These are phyloP conservation scores for Suhomyces kilbournensis DNA, from an alignment of 805 yeast species.

Conservation along the genomic window DNA sequence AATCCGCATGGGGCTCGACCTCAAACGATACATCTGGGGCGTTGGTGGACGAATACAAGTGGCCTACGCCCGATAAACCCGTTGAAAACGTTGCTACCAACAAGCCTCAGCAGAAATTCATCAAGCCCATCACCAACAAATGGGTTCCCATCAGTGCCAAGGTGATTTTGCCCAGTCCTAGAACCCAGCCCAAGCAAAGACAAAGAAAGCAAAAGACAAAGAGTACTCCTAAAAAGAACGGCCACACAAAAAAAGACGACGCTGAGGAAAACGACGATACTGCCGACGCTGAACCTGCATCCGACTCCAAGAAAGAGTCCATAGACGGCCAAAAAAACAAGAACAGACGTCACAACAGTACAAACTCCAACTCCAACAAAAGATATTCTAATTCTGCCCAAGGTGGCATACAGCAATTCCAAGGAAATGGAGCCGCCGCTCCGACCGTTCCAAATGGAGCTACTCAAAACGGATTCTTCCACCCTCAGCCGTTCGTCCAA, in stretches of 20 bases:
- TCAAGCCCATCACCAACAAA: conserved; percentile 41
- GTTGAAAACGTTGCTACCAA: conserved; percentile 12
- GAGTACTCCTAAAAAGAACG: conserved; percentile 7
- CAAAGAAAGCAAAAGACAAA: conserved; percentile 26
- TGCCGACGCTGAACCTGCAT: conserved; percentile 1
- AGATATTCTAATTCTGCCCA: conserved; percentile 15
- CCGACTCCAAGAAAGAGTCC: conserved; percentile 1
- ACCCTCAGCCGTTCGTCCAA: conserved; percentile 29
- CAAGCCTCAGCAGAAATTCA: conserved; percentile 29
- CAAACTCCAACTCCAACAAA: conserved; percentile 13
- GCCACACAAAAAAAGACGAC: conserved; percentile 10
- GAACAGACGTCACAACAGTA: conserved; percentile 28
- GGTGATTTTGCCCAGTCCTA: conserved; percentile 38
- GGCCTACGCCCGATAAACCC: conserved; percentile 42
- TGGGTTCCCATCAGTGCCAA: conserved; percentile 47
- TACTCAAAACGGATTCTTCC: conserved; percentile 28
- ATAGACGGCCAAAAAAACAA: conserved; percentile 8
- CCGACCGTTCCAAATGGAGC: no score
- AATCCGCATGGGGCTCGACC: conserved; percentile 41
- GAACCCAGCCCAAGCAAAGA: conserved; percentile 25
- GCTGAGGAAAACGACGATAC: background rate
- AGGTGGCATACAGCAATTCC: background rate
- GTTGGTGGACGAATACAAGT: conserved; percentile 39
- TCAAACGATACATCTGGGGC: conserved; percentile 8
- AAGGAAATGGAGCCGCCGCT: background rate